Percentiles rank a stretch among this genome's conserved stretches.
These are phyloP conservation scores for Centrapalus pauciflorus DNA, from an alignment of 129 eudicot genomes.

Conservation along the genomic window DNA sequence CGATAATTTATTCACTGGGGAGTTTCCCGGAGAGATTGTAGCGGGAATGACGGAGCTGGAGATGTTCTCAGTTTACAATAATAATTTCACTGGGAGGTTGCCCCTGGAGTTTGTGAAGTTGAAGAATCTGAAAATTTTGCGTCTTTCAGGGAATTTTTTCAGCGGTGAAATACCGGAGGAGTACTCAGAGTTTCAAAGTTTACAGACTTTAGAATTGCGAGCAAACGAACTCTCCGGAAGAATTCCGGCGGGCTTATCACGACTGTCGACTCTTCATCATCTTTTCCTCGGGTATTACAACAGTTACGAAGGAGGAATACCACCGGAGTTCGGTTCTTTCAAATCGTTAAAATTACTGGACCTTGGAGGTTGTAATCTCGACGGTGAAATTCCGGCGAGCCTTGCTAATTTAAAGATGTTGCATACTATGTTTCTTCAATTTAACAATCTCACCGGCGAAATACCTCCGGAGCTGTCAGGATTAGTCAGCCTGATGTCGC, in stretches of 20 bases:
- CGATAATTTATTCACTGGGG: slow-evolving; percentile 35
- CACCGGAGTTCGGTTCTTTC: slow-evolving; percentile 56
- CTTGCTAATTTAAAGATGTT: slow-evolving; percentile 51
- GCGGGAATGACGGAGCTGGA: slow-evolving; percentile 42
- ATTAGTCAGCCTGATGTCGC: slow-evolving; percentile 55
- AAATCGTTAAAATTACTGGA: slow-evolving; percentile 41
- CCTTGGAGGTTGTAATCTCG: slow-evolving; percentile 46
- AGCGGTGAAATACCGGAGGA: slow-evolving; percentile 61
- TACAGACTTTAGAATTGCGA: slow-evolving; percentile 42
- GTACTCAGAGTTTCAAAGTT: slow-evolving; percentile 34
- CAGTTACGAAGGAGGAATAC: slow-evolving; percentile 62
- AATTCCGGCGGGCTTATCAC: slow-evolving; percentile 56
- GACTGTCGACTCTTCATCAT: slow-evolving; percentile 34
- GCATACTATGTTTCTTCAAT: slow-evolving; percentile 64
- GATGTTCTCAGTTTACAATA: slow-evolving; percentile 57
- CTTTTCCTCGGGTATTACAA: slow-evolving; percentile 59
- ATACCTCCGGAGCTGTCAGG: slow-evolving; percentile 63
- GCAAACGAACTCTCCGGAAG: slow-evolving; percentile 59
- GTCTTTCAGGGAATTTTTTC: slow-evolving; percentile 76
- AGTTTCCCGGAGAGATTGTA: slow-evolving; percentile 44
- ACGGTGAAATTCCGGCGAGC: slow-evolving; percentile 70
- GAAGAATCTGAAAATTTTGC: slow-evolving; percentile 28
- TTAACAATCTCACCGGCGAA: slow-evolving; percentile 51
- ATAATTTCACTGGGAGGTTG: slow-evolving; percentile 55
- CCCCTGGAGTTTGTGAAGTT: slow-evolving; percentile 46